Conservation (phyloP, 2,329 filamentous ascomycete species). For the Calonectria hongkongensis region DNA sequence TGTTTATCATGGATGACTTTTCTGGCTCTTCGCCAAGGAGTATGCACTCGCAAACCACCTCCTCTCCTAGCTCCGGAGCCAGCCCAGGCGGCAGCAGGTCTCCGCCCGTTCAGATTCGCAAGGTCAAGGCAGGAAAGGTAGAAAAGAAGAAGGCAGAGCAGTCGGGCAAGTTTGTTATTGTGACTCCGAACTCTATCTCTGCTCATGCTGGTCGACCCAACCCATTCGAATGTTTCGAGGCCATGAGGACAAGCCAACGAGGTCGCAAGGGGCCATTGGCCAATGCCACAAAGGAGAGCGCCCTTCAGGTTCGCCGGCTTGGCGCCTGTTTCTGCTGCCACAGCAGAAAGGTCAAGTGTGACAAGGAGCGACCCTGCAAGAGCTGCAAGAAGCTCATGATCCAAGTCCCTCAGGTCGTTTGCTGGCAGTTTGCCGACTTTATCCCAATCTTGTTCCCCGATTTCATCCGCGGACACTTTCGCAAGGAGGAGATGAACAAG, state of each 20-base stretch:
- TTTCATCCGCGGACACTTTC: constrained; percentile 71
- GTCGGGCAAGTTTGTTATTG: constrained; percentile 71
- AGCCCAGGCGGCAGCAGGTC: constrained; percentile 51
- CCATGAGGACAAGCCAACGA: constrained; percentile 70
- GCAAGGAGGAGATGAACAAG: constrained; percentile 67
- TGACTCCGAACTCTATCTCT: constrained; percentile 72
- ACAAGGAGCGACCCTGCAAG: constrained; percentile 73
- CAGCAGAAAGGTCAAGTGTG: constrained; percentile 75
- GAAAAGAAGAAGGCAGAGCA: constrained; percentile 67
- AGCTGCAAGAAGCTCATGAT: constrained; percentile 73
- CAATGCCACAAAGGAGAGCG: constrained; percentile 72
- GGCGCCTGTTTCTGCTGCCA: constrained; percentile 77
- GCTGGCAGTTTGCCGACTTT: constrained; percentile 77
- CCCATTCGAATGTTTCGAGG: constrained; percentile 74
- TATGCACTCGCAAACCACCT: constrained; percentile 57
- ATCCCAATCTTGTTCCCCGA: constrained; percentile 70
- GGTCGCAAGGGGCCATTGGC: constrained; percentile 75
- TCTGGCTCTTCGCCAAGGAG: constrained; percentile 60
- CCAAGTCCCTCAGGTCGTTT: constrained; percentile 72
- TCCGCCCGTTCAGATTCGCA: constrained; percentile 62
- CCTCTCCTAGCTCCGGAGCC: constrained; percentile 53
- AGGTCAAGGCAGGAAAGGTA: constrained; percentile 65
- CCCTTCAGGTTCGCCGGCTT: constrained; percentile 71
- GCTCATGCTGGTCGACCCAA: constrained; percentile 70
- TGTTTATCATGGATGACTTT: constrained; percentile 63